These are phyloP conservation scores for Irpex sp. DNA, from an alignment of 1,284 basidiomycete genomes.

Conservation along the genomic window DNA sequence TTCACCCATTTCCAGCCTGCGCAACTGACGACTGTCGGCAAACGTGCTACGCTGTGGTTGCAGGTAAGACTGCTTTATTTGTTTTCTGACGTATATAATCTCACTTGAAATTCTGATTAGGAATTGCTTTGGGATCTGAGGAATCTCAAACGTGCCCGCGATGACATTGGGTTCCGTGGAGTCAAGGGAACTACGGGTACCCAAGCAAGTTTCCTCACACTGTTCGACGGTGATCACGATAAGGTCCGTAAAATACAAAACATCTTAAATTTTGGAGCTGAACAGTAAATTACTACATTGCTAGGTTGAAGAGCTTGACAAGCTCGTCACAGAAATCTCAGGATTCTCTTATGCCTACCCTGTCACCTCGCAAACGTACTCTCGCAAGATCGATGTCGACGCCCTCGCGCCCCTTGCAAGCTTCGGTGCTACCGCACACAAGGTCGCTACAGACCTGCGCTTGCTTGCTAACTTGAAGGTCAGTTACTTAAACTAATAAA, in stretches of 20 bases:
- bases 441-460: slow-evolving; percentile 95
- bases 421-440: slow-evolving; percentile 94
- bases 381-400: slow-evolving; percentile 96
- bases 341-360: slow-evolving; percentile 96
- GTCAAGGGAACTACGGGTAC: slow-evolving; percentile 99
- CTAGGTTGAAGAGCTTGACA: slow-evolving; percentile 92
- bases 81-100: no score
- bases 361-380: slow-evolving; percentile 98
- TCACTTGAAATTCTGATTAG: no score
- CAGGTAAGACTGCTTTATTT: slow-evolving; percentile 48
- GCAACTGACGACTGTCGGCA: slow-evolving; percentile 98
- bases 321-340: slow-evolving; percentile 84
- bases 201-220: slow-evolving; percentile 91
- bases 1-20: slow-evolving; percentile 99
- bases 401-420: slow-evolving; percentile 88
- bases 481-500: background rate
- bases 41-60: slow-evolving; percentile 97
- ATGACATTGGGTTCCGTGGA: slow-evolving; percentile 96
- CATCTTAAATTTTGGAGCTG: no score
- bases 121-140: slow-evolving; percentile 97
- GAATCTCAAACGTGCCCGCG: slow-evolving; percentile 87
- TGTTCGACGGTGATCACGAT: slow-evolving; percentile 94
- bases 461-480: slow-evolving; percentile 91
- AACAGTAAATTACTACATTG: no score
- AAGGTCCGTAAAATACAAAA: slow-evolving; percentile 61